Evolutionary conservation across 208 protist genomes (phyloP).

Genomic region (Crithidia acanthocephali): DNA sequence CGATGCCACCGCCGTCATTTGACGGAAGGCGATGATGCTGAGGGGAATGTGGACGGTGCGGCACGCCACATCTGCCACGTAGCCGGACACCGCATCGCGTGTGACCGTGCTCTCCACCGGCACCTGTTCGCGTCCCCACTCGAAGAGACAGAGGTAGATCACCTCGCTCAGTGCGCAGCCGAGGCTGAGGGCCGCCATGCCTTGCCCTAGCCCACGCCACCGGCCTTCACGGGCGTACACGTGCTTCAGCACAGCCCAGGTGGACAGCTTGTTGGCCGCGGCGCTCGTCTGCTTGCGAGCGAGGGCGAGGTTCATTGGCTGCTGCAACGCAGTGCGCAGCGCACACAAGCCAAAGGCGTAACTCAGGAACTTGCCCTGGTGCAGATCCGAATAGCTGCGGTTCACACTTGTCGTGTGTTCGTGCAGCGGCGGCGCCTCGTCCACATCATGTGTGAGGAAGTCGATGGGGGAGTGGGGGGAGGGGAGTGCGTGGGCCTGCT

Average conservation of each 20-base stretch:
- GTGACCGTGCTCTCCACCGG: slow-evolving; percentile 37
- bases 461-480: slow-evolving; percentile 16
- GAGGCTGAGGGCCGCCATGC: slow-evolving; percentile 64
- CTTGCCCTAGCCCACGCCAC: slow-evolving; percentile 54
- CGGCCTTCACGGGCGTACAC: slow-evolving; percentile 62
- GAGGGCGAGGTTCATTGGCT: slow-evolving; percentile 84
- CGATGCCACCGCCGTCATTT: slow-evolving; percentile 75
- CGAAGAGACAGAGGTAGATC: slow-evolving; percentile 79
- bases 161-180: slow-evolving; percentile 83
- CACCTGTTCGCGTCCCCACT: slow-evolving; percentile 66
- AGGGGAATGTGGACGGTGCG: slow-evolving; percentile 81
- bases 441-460: slow-evolving; percentile 28
- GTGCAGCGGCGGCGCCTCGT: slow-evolving; percentile 33
- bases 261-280: slow-evolving; percentile 31
- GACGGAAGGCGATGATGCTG: slow-evolving; percentile 78
- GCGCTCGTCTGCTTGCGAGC: slow-evolving; percentile 75
- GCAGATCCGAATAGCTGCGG: slow-evolving; percentile 75
- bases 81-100: slow-evolving; percentile 65
- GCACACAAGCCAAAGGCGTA: slow-evolving; percentile 74
- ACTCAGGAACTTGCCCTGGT: slow-evolving; percentile 50
- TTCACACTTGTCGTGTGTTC: slow-evolving; percentile 83
- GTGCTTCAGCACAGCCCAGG: slow-evolving; percentile 42
- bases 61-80: slow-evolving; percentile 67
- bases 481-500: background rate
- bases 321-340: slow-evolving; percentile 73